These are phyloP conservation scores for Penicillium roqueforti DNA, from an alignment of 495 filamentous ascomycete species.

Conservation along the genomic window DNA sequence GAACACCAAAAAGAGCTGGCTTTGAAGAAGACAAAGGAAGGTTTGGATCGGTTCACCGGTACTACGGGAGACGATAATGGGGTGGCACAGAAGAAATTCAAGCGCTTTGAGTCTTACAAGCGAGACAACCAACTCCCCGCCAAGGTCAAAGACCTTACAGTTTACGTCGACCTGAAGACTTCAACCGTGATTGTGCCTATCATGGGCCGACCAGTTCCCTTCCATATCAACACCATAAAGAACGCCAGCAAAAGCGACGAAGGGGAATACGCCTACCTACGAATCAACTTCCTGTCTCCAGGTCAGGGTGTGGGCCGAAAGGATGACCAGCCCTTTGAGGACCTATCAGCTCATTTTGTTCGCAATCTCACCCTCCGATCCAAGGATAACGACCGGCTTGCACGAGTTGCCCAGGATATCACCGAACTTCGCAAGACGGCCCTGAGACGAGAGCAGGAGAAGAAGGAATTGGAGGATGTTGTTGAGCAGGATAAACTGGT, in stretches of 20 bases:
- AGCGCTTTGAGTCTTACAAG: conserved; percentile 98
- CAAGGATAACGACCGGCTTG: conserved; percentile 78
- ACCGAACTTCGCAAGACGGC: conserved; percentile 90
- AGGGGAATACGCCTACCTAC: conserved; percentile 85
- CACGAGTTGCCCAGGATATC: conserved; percentile 84
- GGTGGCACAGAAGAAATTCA: conserved; percentile 92
- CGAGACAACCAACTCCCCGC: conserved; percentile 90
- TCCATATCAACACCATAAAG: conserved; percentile 99
- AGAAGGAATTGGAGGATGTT: conserved; percentile 99
- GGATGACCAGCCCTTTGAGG: conserved; percentile 98
- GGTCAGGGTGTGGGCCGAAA: conserved; percentile 97
- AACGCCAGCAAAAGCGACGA: conserved; percentile 95
- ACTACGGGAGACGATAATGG: conserved; percentile 82
- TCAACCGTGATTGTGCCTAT: conserved; percentile 89
- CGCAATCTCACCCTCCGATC: conserved; percentile 92
- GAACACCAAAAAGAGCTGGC: conserved; percentile 93
- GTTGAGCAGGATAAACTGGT: conserved; percentile 97
- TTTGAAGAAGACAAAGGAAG: conserved; percentile 81
- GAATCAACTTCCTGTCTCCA: conserved; percentile 96
- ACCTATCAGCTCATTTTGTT: conserved; percentile 91
- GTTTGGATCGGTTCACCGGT: conserved; percentile 73
- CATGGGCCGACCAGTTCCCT: conserved; percentile 95
- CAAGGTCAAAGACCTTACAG: conserved; percentile 74
- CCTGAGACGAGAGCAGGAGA: conserved; percentile 88
- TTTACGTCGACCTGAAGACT: conserved; percentile 87